Conservation (phyloP, 805 yeast species). For the Groenewaldozyma tartarivorans region DNA sequence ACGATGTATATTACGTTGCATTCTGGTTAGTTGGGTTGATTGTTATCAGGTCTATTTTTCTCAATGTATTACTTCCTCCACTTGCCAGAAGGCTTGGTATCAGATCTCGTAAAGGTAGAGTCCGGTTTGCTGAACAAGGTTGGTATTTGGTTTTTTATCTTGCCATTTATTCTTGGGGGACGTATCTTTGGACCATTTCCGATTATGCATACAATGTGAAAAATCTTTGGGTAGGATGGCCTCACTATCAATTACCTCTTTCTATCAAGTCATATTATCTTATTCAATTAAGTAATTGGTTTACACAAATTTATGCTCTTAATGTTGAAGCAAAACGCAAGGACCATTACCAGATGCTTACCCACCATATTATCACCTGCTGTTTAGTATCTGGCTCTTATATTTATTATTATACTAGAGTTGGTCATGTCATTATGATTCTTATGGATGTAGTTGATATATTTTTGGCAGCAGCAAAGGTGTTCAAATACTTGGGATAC, state of each 20-base stretch:
- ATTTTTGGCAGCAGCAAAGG: constrained; percentile 60
- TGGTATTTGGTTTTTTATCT: constrained; percentile 63
- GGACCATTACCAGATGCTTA: constrained; percentile 78
- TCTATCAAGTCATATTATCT: constrained; percentile 61
- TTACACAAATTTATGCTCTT: constrained; percentile 68
- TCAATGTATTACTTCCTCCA: constrained; percentile 51
- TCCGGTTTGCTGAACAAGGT: constrained; percentile 78
- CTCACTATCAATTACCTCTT: constrained; percentile 49
- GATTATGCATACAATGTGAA: constrained; percentile 52
- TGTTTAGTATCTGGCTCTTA: constrained; percentile 62
- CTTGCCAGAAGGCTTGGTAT: constrained; percentile 37
- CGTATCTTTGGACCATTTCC: constrained; percentile 45
- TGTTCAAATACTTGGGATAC: constrained; percentile 64
- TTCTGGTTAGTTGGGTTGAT: constrained; percentile 48
- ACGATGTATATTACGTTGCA: constrained; percentile 31
- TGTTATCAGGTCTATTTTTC: constrained; percentile 49
- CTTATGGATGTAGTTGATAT: constrained; percentile 82
- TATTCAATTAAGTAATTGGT: constrained; percentile 65
- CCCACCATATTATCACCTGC: constrained; percentile 79
- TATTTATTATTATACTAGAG: constrained; percentile 56
- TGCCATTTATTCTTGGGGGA: constrained; percentile 46
- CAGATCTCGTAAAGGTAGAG: constrained; percentile 39
- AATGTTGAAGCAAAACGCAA: constrained; percentile 72
- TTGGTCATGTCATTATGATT: constrained; percentile 69
- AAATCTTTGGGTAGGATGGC: constrained; percentile 61